Conservation (phyloP, 2,329 filamentous ascomycete species). For the Stenocarpella maydis region DNA sequence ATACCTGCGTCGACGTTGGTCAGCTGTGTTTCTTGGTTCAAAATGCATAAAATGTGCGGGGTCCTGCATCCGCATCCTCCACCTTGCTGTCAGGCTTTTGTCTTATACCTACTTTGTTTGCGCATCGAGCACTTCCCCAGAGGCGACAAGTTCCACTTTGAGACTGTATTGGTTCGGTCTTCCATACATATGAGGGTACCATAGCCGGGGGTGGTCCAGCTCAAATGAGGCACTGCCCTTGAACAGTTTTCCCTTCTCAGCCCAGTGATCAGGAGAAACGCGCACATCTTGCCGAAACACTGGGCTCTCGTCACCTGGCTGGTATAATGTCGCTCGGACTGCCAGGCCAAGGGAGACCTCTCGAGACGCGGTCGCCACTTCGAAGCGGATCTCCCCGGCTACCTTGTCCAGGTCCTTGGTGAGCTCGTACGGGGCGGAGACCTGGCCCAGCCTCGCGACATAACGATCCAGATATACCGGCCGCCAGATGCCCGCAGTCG, state of each 20-base stretch:
- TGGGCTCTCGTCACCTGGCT: background rate
- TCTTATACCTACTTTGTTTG: conserved; percentile 4
- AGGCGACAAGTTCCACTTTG: background rate
- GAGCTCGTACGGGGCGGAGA: conserved; percentile 69
- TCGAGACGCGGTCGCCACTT: background rate
- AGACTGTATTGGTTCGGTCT: background rate
- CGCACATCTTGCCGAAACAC: background rate
- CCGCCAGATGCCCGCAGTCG: conserved; percentile 78
- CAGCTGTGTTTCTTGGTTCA: conserved; percentile 51
- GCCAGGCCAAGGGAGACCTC: background rate
- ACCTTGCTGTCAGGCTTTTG: conserved; percentile 44
- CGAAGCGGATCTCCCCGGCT: conserved; percentile 53
- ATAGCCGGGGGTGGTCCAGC: background rate
- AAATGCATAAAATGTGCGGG: conserved; percentile 64
- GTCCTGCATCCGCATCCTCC: conserved; percentile 79
- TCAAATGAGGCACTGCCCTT: background rate
- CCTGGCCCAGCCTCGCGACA: conserved; percentile 69
- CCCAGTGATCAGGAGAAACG: background rate
- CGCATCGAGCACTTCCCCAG: background rate
- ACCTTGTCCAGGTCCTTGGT: conserved; percentile 65
- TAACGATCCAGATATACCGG: conserved; percentile 77
- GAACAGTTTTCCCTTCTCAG: background rate
- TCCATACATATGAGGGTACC: conserved; percentile 8
- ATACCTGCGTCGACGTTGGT: conserved; percentile 64
- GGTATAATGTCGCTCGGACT: background rate